Base-by-base conservation (phyloP, 345 rosid species). In the Cochlearia excelsa region DNA sequence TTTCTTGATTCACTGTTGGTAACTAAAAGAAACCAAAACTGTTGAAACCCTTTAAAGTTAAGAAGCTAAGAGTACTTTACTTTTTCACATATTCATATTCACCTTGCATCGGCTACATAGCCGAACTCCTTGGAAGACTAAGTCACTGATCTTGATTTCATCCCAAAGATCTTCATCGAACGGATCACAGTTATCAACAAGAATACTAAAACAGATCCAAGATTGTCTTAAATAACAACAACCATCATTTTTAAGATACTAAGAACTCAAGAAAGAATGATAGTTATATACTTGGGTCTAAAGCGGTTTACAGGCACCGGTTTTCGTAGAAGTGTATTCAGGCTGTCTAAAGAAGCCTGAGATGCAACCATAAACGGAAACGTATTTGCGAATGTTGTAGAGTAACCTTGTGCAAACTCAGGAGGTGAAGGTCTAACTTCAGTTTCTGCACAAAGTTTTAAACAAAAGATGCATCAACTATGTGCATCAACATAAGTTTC, bases 91-190 rank as follows among this genome's bases (percentile, higher is more conserved):
- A 16, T 16, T 46, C 23, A 16, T 8, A 47, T 43, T 42, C 61
- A 91, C 98, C 98, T 91, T 88, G 59, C 98, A 91, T 51, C 96
- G 96, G 68, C 85, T 69, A 59, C 98, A 87, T 4, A 91, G 83
- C 78, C 71, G 84, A 47, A 84, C 88, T 54, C 86, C 88, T 74
- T 59, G 65, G 65, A 87, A 91, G 16, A 75, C 54, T 58, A 77
- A 67, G 28, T 78, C 79, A 57, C 66, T 73, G 56, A 91, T 85
- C 59, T 47, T 69, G 50, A 87, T 63, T 75, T 85, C 94, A 6
- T 66, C 80, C 98, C 96, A 87, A 37, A 84, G 62, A 81, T 91
- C 96, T 83, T 91, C 98, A 3, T 86, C 79, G 55, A 85, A 91
- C 3, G 98, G 92, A 37, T 78, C 79, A 54, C 80, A 91, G 7